phyloP scores from a whole-genome alignment of 768 basidiomycete species.

The Filobasidium floriforme region DNA sequence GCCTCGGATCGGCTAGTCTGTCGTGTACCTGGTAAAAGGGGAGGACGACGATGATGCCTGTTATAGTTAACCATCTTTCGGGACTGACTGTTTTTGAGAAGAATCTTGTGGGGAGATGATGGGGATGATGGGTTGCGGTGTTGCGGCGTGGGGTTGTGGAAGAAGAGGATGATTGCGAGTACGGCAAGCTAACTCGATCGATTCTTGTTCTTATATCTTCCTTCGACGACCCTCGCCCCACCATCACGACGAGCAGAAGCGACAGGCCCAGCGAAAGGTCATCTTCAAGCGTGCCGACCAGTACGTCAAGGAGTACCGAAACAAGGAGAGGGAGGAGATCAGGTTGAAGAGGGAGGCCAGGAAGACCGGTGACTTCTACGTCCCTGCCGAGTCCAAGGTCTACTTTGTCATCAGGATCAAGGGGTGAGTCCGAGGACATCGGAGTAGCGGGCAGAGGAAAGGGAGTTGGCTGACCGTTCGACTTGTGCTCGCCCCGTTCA shows the following conservation, averaged over 20 bases:
- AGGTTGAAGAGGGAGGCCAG: constrained; percentile 88
- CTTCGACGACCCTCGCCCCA: background rate
- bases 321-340: constrained; percentile 91
- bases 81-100: constrained; percentile 56
- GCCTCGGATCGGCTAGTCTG: constrained; percentile 60
- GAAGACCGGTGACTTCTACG: constrained; percentile 90
- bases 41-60: constrained; percentile 57
- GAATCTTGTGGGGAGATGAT: background rate
- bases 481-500: background rate
- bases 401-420: constrained; percentile 96
- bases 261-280: constrained; percentile 86
- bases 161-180: background rate
- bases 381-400: constrained; percentile 90
- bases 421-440: constrained; percentile 57
- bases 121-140: background rate
- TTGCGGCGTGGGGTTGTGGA: background rate
- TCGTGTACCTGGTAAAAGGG: background rate
- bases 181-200: background rate
- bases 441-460: constrained; percentile 16
- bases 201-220: constrained; percentile 1
- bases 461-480: background rate
- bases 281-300: constrained; percentile 99
- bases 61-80: constrained; percentile 87
- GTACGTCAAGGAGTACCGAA: constrained; percentile 92
- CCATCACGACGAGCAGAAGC: constrained; percentile 52